Percentiles rank a stretch among this genome's conserved stretches.
These are phyloP conservation scores for Zasmidium citrigriseum DNA, from an alignment of 2,329 filamentous ascomycete genomes.

Conservation along the genomic window DNA sequence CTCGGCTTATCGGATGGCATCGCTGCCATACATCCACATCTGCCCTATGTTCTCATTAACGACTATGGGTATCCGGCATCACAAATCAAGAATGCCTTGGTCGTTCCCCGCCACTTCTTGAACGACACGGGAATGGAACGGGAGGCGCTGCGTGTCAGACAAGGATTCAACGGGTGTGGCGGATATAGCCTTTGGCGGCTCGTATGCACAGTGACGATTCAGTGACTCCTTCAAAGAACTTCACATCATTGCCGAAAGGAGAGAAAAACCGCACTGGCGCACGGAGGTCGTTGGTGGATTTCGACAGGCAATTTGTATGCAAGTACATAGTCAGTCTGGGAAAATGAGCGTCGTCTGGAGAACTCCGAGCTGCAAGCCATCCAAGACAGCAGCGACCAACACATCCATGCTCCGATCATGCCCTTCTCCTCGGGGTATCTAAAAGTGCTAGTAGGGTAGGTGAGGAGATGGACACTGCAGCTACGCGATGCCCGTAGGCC, in stretches of 20 bases:
- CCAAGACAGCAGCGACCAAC: neutral
- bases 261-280: neutral
- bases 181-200: neutral
- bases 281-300: neutral
- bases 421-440: neutral
- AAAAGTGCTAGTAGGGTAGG: neutral
- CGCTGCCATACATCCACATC: too few relatives aligned
- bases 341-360: neutral
- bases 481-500: neutral
- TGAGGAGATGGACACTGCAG: neutral
- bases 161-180: slow-evolving; percentile 4
- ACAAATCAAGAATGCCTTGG: neutral
- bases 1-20: too few relatives aligned
- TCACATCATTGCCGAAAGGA: neutral
- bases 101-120: too few relatives aligned
- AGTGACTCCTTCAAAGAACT: neutral
- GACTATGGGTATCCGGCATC: too few relatives aligned
- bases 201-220: slow-evolving; percentile 4
- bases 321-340: neutral
- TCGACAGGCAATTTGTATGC: too few relatives aligned
- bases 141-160: neutral
- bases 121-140: too few relatives aligned
- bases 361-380: neutral
- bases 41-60: too few relatives aligned
- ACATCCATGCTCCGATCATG: slow-evolving; percentile 6